A percentile compares a stretch with the other conserved stretches of the same genome.
phyloP scores from a whole-genome alignment of 176 grass and related monocot species.

The Hsuehochloa calcarea region DNA sequence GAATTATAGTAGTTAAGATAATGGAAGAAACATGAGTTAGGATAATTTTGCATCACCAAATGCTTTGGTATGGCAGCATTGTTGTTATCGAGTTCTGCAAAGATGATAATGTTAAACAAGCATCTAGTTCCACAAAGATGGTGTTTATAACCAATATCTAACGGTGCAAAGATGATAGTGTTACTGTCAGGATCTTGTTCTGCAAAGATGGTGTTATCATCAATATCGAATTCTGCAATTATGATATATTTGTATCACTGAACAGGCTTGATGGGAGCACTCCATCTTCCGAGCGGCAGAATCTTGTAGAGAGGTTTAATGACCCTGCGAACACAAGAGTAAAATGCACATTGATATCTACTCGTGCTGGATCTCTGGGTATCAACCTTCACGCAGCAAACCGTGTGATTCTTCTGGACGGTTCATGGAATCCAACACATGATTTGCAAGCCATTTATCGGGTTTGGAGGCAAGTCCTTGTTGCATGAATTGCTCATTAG shows the following conservation, averaged over 20 bases:
- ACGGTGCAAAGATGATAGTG: conserved; percentile 17
- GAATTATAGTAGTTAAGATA: too few relatives aligned
- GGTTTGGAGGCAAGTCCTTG: conserved; percentile 81
- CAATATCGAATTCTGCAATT: conserved; percentile 24
- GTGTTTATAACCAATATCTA: not conserved
- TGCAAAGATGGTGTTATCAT: not conserved
- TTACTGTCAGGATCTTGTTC: conserved; percentile 7
- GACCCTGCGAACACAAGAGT: conserved; percentile 76
- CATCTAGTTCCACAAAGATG: conserved; percentile 16
- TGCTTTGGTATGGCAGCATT: not conserved
- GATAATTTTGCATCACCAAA: too few relatives aligned
- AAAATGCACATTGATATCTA: conserved; percentile 94
- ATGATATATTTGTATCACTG: conserved; percentile 11
- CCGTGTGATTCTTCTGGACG: conserved; percentile 91
- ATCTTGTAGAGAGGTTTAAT: conserved; percentile 90
- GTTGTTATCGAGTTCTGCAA: not conserved
- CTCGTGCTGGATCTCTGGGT: conserved; percentile 95
- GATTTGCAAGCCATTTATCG: conserved; percentile 98
- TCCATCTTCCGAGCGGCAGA: conserved; percentile 82
- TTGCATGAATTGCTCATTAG: conserved; percentile 8
- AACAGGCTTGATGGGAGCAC: conserved; percentile 96
- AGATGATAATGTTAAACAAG: not conserved
- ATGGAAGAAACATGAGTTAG: not conserved
- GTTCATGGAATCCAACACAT: conserved; percentile 99
- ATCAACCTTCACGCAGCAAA: conserved; percentile 98